Base-by-base conservation (phyloP, 495 filamentous ascomycete species). In the Wilcoxina mikolae region DNA sequence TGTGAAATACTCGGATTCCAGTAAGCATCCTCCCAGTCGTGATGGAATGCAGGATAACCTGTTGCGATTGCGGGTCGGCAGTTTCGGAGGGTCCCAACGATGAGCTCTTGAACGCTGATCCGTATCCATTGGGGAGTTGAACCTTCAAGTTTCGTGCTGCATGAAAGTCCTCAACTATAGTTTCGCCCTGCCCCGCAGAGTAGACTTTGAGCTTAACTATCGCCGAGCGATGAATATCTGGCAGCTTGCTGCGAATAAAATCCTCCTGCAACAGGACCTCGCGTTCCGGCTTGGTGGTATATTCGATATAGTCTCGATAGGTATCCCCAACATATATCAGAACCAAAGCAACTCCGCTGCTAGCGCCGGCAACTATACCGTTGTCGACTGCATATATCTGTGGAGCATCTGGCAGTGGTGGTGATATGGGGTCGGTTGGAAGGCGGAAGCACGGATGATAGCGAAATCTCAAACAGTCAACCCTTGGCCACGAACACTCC, bases 391-490 rank as follows among this genome's bases (percentile, higher is more conserved):
- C 79, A 85, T 87, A 98, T 1, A 84, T 81, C 55, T 93, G 87
- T 12, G 95, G 75, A 57, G 85, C 93, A 20, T 81, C 79, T 57
- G 94, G 88, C 10, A 73, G 68, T 62, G 74, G 75, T 12, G 74
- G 59, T n/a, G 74, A 66, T 2, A 63, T 26, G 27, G 76, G 67
- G 62, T 98, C 91, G 50, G 78, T 81, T 9, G 89, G 86, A 39
- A 91, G 74, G 17, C 79, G 74, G 70, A 98, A 95, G 68, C 86
- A 90, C 0, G 91, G 90, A 62, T 98, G 91, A 54, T 79, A 84
- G 29, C 87, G 81, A 69, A 95, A 91, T 25, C 86, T 82, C 35
- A 98, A 72, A 39, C 79, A 78, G 68, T 95, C 91, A 2, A 95
- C 33, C 41, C 61, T 62, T 0, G 60, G 51, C 60, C 60, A 63